Evolutionary conservation across 371 early-diverging fungal genomes (phyloP).

Genomic region (Zychaea mexicana): DNA sequence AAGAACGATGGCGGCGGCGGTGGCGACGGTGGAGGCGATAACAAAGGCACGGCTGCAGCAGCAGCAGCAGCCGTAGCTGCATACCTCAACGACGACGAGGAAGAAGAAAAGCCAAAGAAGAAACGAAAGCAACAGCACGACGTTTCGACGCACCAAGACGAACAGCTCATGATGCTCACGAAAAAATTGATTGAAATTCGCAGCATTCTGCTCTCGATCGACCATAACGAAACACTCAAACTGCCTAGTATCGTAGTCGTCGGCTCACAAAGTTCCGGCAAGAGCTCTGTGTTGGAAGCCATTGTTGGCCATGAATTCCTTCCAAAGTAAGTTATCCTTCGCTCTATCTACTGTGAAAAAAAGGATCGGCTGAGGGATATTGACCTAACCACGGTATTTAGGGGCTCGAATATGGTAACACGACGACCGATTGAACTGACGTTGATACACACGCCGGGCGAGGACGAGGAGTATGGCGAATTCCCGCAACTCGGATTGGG

Average conservation of each 20-base stretch:
- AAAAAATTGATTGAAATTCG: conserved; percentile 93
- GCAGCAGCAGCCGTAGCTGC: conserved; percentile 27
- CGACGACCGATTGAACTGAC: conserved; percentile 98
- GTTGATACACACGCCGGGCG: conserved; percentile 88
- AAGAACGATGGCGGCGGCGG: background rate
- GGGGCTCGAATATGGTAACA: conserved; percentile 98
- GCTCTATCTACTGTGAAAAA: background rate
- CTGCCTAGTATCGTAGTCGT: conserved; percentile 98
- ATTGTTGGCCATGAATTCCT: conserved; percentile 98
- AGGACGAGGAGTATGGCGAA: conserved; percentile 90
- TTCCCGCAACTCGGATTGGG: conserved; percentile 92
- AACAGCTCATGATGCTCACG: conserved; percentile 87
- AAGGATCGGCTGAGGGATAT: background rate
- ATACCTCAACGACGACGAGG: conserved; percentile 12
- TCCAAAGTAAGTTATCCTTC: conserved; percentile 80
- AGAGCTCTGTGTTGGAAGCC: conserved; percentile 98
- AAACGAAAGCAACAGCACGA: conserved; percentile 16
- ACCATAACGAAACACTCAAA: conserved; percentile 73
- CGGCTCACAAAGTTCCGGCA: conserved; percentile 98
- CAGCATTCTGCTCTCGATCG: conserved; percentile 86
- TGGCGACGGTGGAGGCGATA: background rate
- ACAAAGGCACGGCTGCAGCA: conserved; percentile 14
- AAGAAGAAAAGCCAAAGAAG: conserved; percentile 22
- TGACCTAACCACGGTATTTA: conserved; percentile 20
- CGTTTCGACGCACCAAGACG: conserved; percentile 41